Base-by-base conservation (phyloP, 1,139 yeast genomes). In the Saccharomyces pastorianus region DNA sequence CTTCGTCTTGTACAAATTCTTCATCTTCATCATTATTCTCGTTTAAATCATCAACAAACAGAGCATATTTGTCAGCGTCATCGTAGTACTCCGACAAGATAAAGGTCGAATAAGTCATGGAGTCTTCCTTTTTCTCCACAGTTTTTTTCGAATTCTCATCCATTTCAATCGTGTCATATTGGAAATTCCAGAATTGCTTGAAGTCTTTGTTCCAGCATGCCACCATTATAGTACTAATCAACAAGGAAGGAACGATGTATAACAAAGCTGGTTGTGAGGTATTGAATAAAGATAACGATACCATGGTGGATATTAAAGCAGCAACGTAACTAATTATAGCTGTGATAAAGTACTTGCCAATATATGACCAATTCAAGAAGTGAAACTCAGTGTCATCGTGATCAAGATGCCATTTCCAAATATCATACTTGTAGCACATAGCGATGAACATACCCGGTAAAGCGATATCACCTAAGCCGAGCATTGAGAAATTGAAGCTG, bases 231-330 rank as follows among this genome's bases (percentile, higher is more conserved):
- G 74, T 71, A 0, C 78, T 70, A 0, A 72, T 28, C 0, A 80
- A 55, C 51, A 83, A 56, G 3, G 74, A 64, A 3, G 91, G 90
- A 5, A 83, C 82, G 46, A 84, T 69, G 63, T 83, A 84, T 26
- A 84, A 67, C 56, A 85, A 70, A 0, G 90, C 90, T 0, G 90
- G 90, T 67, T 84, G 90, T 0, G 84, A 88, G 6, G 65, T 67
- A 3, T 75, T 63, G 58, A 61, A 79, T 1, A 64, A 53, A 49
- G 71, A 69, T 56, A 79, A 66, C 1, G 75, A 78, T 3, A 62
- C 61, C 51, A 77, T 70, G 1, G 88, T 80, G 1, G 67, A 53
- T 0, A 68, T 42, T 50, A 84, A 65, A 0, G 83, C 84, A 4
- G 73, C 7, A 0, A 71, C 56, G 63, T 83, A 85, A 6, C 62